Percentiles rank a stretch among this genome's conserved stretches.
phyloP scores from a whole-genome alignment of 352 stramenopile genomes.

The Globisporangium ultimum region DNA sequence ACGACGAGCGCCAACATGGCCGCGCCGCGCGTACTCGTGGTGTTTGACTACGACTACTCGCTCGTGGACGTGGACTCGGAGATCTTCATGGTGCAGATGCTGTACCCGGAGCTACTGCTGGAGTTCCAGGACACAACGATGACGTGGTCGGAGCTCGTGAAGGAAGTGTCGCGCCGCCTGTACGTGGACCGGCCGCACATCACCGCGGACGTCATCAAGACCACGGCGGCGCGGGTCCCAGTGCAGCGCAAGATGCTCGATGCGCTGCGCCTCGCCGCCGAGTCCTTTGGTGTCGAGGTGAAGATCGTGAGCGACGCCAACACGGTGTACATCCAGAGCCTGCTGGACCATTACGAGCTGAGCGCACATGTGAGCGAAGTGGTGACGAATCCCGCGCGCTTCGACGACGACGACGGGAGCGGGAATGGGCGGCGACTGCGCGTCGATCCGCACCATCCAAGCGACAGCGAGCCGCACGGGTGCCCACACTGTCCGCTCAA shows the following conservation, averaged over 20 bases:
- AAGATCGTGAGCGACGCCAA: constrained; percentile 52
- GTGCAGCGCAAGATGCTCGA: constrained; percentile 37
- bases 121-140: constrained; percentile 15
- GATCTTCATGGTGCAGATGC: constrained; percentile 23
- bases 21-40: constrained; percentile 24
- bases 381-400: constrained; percentile 35
- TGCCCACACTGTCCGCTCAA: constrained; percentile 44
- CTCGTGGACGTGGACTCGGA: constrained; percentile 50
- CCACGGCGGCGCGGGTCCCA: constrained; percentile 25
- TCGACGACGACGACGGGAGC: constrained; percentile 8
- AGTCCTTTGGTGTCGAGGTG: constrained; percentile 25
- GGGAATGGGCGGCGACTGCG: constrained; percentile 17
- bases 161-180: constrained; percentile 29
- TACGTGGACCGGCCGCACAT: constrained; percentile 20
- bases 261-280: constrained; percentile 36
- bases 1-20: not conserved
- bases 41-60: constrained; percentile 52
- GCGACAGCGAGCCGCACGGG: constrained; percentile 28
- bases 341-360: constrained; percentile 32
- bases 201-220: constrained; percentile 20
- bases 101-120: constrained; percentile 27
- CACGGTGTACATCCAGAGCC: constrained; percentile 42
- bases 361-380: constrained; percentile 27
- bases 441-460: constrained; percentile 31
- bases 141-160: constrained; percentile 23